Evolutionary conservation across 139 green algal genomes (phyloP).

Genomic region (Tetradesmus lagerheimii): DNA sequence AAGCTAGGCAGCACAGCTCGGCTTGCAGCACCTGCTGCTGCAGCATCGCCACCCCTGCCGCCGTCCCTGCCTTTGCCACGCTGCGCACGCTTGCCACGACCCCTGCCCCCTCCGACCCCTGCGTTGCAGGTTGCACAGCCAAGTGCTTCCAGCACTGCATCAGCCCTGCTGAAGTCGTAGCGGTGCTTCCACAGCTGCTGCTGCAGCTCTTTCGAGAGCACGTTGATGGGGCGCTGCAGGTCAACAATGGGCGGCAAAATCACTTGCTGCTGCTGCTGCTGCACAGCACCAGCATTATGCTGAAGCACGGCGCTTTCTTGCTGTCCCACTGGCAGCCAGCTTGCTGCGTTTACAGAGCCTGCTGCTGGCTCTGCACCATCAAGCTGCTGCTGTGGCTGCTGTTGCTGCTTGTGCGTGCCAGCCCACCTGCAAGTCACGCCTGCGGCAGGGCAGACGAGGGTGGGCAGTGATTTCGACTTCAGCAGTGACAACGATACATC

Average conservation of each 20-base stretch:
- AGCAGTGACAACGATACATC: too few species aligned
- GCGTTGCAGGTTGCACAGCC: conserved; percentile 18
- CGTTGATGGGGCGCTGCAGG: conserved; percentile 47
- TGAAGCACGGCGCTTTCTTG: not conserved
- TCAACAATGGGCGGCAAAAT: conserved; percentile 5
- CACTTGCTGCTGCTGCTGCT: not conserved
- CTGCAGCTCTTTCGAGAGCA: conserved; percentile 51
- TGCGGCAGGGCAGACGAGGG: not conserved
- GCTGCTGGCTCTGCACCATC: not conserved
- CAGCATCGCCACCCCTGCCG: not conserved
- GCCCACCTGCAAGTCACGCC: conserved; percentile 79
- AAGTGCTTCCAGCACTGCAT: conserved; percentile 70
- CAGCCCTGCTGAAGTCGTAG: conserved; percentile 78
- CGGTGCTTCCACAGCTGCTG: conserved; percentile 57
- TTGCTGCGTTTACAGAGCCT: conserved; percentile 14
- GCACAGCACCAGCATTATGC: not conserved
- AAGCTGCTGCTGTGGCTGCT: not conserved
- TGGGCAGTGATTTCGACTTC: too few species aligned
- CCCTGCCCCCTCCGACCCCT: conserved; percentile 25
- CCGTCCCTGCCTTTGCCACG: conserved; percentile 12
- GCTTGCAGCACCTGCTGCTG: not conserved
- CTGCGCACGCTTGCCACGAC: not conserved
- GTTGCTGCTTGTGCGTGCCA: conserved; percentile 55
- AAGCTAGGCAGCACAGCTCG: not conserved
- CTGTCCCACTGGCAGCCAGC: not conserved